Percentiles rank a stretch among this genome's conserved stretches.
Conservation (phyloP, 2,329 filamentous ascomycete species). For the Fusarium globosum region DNA sequence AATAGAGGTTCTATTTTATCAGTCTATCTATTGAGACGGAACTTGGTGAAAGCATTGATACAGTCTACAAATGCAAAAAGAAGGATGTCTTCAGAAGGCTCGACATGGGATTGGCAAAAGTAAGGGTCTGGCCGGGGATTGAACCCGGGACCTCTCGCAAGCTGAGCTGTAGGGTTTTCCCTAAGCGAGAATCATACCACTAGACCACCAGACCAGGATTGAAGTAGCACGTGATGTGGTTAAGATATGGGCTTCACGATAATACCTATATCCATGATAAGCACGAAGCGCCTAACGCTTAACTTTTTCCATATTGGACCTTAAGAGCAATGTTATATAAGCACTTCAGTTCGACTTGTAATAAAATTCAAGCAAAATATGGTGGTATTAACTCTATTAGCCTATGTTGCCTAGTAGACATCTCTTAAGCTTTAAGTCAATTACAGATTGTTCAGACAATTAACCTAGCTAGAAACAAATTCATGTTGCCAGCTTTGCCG, state of each 20-base stretch:
- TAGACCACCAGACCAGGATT: constrained; percentile 64
- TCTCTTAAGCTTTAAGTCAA: background rate
- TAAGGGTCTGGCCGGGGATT: constrained; percentile 58
- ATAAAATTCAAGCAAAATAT: rapidly evolving
- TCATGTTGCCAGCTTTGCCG: rapidly evolving
- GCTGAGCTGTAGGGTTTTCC: constrained; percentile 55
- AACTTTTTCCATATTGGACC: no score
- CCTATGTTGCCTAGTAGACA: background rate
- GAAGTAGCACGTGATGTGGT: background rate
- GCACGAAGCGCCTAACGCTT: no score
- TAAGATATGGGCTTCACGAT: rapidly evolving
- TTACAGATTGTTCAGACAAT: no score
- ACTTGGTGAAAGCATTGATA: rapidly evolving
- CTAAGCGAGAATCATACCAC: constrained; percentile 80
- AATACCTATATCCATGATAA: rapidly evolving
- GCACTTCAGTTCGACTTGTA: rapidly evolving
- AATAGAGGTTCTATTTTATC: rapidly evolving
- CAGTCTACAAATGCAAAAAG: background rate
- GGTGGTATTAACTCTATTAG: rapidly evolving
- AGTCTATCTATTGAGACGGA: rapidly evolving
- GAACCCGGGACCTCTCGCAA: constrained; percentile 60
- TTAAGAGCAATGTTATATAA: no score
- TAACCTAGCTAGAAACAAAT: rapidly evolving
- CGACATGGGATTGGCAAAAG: constrained; percentile 24
- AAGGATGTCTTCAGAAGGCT: background rate